A percentile compares a stretch with the other conserved stretches of the same genome.
phyloP scores from a whole-genome alignment of 352 stramenopile genomes.

The Thraustochytrium sp. region DNA sequence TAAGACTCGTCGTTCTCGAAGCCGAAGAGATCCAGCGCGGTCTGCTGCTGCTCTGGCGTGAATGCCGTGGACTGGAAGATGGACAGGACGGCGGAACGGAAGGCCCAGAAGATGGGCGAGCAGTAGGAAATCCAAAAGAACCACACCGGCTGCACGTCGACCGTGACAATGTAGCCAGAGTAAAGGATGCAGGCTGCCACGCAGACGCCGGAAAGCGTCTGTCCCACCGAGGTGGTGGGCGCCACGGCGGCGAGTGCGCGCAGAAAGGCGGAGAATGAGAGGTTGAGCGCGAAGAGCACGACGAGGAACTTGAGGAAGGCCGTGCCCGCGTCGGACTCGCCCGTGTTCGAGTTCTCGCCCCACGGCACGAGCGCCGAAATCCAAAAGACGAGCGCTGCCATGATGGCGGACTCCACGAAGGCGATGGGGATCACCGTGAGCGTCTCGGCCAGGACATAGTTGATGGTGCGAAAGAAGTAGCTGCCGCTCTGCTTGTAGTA shows the following conservation, averaged over 20 bases:
- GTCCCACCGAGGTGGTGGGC: constrained; percentile 56
- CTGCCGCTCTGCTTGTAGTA: constrained; percentile 58
- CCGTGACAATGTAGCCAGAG: constrained; percentile 59
- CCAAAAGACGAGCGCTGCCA: not conserved
- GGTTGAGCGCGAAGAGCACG: constrained; percentile 63
- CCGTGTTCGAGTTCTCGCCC: not conserved
- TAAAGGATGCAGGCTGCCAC: constrained; percentile 60
- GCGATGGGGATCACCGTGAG: constrained; percentile 44
- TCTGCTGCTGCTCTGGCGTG: not conserved
- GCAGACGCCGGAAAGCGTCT: constrained; percentile 55
- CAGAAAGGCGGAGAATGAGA: constrained; percentile 63
- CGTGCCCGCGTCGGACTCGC: not conserved
- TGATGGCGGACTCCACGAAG: constrained; percentile 8
- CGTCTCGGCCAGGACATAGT: constrained; percentile 50
- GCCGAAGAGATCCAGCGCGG: constrained; percentile 49
- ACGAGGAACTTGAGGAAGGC: constrained; percentile 62
- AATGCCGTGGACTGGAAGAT: constrained; percentile 20
- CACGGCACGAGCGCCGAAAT: not conserved
- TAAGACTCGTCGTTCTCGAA: constrained; percentile 57
- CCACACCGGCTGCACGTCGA: constrained; percentile 59
- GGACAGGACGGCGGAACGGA: constrained; percentile 50
- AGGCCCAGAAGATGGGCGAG: constrained; percentile 60
- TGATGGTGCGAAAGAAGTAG: constrained; percentile 52
- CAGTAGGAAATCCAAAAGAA: constrained; percentile 65
- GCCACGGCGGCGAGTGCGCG: constrained; percentile 57